phyloP scores from a whole-genome alignment of 2,329 filamentous ascomycete genomes.

The Arachnomyces sp. region DNA sequence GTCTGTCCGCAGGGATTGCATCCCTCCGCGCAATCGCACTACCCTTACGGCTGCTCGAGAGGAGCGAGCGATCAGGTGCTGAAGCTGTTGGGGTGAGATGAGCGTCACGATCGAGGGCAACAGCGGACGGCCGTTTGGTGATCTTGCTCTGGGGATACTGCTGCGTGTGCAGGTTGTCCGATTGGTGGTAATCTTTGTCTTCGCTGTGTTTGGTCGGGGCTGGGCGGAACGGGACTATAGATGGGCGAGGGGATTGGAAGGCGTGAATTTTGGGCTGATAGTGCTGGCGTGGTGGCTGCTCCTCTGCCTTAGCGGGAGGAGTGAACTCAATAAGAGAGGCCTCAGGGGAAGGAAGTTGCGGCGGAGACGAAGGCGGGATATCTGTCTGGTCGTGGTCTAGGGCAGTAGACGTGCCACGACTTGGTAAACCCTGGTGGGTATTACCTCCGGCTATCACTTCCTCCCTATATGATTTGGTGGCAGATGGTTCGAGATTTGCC shows the following conservation, averaged over 20 bases:
- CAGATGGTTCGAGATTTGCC: too few species aligned
- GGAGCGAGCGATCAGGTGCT: not conserved
- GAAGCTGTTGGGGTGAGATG: too few species aligned
- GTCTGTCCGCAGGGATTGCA: constrained; percentile 24
- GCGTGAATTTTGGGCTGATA: constrained; percentile 17
- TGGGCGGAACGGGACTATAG: constrained; percentile 19
- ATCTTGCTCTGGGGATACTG: not conserved
- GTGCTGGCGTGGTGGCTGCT: constrained; percentile 5
- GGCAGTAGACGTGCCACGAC: constrained; percentile 4
- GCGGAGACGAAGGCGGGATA: constrained; percentile 27
- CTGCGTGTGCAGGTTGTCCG: constrained; percentile 17
- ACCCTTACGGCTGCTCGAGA: not conserved
- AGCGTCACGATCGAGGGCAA: too few species aligned
- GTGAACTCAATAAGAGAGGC: constrained; percentile 2
- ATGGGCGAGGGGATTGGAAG: constrained; percentile 18
- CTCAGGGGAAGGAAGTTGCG: constrained; percentile 19
- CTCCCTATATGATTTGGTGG: constrained; percentile 1
- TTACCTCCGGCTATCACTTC: constrained; percentile 20
- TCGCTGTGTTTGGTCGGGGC: constrained; percentile 13
- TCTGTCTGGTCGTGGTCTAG: constrained; percentile 7
- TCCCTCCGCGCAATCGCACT: constrained; percentile 12
- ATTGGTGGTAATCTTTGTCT: constrained; percentile 11
- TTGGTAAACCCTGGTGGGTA: too few species aligned
- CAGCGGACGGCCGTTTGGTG: too few species aligned
- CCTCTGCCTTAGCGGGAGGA: too few species aligned